Percentiles rank a stretch among this genome's conserved stretches.
phyloP scores from a whole-genome alignment of 75 land plant genomes.

The Pseudotsuga menziesii region DNA sequence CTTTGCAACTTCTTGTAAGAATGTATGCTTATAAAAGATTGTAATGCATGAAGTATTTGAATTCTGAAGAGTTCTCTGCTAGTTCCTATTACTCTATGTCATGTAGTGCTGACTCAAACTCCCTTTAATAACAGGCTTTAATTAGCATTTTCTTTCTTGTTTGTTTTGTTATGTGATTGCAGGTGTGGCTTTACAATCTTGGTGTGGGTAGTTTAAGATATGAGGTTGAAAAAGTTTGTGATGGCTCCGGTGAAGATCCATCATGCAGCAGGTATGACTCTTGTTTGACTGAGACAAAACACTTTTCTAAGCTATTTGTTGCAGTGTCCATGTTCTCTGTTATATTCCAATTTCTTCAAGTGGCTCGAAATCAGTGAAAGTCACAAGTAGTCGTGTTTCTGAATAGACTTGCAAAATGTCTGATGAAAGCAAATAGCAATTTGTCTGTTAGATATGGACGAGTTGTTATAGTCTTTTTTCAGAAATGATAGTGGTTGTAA shows the following conservation, averaged over 20 bases:
- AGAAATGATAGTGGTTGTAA: not conserved
- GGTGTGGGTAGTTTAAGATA: slow-evolving; percentile 53
- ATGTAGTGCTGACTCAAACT: not conserved
- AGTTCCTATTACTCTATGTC: not conserved
- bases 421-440: not conserved
- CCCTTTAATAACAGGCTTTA: not conserved
- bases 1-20: not conserved
- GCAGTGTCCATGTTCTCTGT: not conserved
- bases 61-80: not conserved
- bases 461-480: not conserved
- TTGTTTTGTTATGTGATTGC: slow-evolving; percentile 8
- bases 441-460: not conserved
- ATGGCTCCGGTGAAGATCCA: slow-evolving; percentile 90
- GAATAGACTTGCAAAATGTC: not conserved
- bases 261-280: slow-evolving; percentile 67
- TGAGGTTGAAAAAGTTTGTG: slow-evolving; percentile 71
- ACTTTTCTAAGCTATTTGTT: not conserved
- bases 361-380: not conserved
- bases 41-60: not conserved
- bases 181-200: slow-evolving; percentile 85
- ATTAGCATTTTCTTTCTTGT: not conserved
- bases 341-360: not conserved
- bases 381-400: not conserved
- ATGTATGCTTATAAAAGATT: not conserved
- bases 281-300: not conserved